Conservation (phyloP, 768 basidiomycete genomes). For the Leccinum boreale region DNA sequence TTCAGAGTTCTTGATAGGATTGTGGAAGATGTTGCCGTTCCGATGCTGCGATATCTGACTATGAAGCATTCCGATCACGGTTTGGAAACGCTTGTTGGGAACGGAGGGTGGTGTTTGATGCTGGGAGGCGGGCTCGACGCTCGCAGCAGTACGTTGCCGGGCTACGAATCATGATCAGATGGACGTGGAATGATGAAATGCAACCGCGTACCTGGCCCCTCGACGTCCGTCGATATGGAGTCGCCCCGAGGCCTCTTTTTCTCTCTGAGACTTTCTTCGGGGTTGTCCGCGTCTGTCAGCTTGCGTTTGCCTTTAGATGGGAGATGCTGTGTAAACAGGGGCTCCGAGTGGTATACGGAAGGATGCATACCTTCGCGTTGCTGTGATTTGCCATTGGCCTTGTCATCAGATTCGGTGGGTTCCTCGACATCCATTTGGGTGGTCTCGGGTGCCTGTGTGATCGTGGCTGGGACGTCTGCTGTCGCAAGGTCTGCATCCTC, state of each 20-base stretch:
- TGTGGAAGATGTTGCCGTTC: slow-evolving; percentile 87
- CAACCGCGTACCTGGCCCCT: slow-evolving; percentile 42
- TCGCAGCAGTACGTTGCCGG: slow-evolving; percentile 18
- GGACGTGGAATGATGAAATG: not conserved
- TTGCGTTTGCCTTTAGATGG: slow-evolving; percentile 26
- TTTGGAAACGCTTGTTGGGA: slow-evolving; percentile 72
- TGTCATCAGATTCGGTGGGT: slow-evolving; percentile 3
- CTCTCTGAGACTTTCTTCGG: slow-evolving; percentile 24
- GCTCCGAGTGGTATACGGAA: too few relatives aligned
- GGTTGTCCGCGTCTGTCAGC: slow-evolving; percentile 18
- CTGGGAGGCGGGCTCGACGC: slow-evolving; percentile 13
- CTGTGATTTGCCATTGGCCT: slow-evolving; percentile 1
- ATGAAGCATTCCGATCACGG: slow-evolving; percentile 77
- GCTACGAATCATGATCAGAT: slow-evolving; percentile 9
- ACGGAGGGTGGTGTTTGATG: slow-evolving; percentile 22
- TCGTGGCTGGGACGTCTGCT: slow-evolving; percentile 5
- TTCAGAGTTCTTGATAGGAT: slow-evolving; percentile 83
- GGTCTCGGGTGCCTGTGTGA: not conserved
- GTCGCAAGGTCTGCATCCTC: slow-evolving; percentile 6
- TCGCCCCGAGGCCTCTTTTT: slow-evolving; percentile 29
- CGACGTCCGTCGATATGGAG: slow-evolving; percentile 20
- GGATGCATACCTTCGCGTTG: slow-evolving; percentile 22
- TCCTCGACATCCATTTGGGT: slow-evolving; percentile 16
- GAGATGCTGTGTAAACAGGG: not conserved
- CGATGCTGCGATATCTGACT: slow-evolving; percentile 81